Base-by-base conservation (phyloP, 2,329 filamentous ascomycete genomes). In the Apiospora aurea region DNA sequence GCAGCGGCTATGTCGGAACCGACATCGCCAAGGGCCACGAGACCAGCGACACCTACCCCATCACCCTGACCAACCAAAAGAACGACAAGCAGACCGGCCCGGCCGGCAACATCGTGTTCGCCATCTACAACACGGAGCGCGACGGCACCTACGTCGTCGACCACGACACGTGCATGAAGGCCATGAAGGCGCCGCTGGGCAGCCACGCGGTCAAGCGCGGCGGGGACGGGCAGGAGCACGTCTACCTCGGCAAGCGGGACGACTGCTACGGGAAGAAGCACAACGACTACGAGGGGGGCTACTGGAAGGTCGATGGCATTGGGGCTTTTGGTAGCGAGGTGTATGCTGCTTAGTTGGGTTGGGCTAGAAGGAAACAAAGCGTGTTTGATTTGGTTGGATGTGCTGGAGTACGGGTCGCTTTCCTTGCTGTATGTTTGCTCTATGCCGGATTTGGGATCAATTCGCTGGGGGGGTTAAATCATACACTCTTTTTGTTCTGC, bases 321-420 rank as follows among this genome's bases (percentile, higher is more conserved):
- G 69, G 69, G 16, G 69, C 69, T 24, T 70, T 70, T 66, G 69
- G 69, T 16, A 64, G 47, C 51, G 69, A 70, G n/a, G 69, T 70
- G 4, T 70, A 70, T 47, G 34, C 8, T 21, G 21, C 61, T 3
- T 43, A 43, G 10, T 10, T 43, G 8, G 41, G 1, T 43, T 29
- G 26, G 26, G 26, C 41, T 14, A 43, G 41, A 11, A 1, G 10
- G 41, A 43, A 43, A 13, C 10, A 43, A 11, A 2, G 41, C 10
- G 13, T 8, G 7, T 43, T 43, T 43, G 41, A 43, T 1, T 13
- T 13, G 41, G 7, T 8, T 11, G 13, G 13, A 13, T 43, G 13
- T 43, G 41, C 13, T 43, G 10, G 41, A 43, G 41, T 43, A 43
- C 5, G 34, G 34, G 34, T 1, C 34, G 6, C 26, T 38, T 38